phyloP scores from a whole-genome alignment of 2,329 filamentous ascomycete genomes.

The Aspergillus uvarum region DNA sequence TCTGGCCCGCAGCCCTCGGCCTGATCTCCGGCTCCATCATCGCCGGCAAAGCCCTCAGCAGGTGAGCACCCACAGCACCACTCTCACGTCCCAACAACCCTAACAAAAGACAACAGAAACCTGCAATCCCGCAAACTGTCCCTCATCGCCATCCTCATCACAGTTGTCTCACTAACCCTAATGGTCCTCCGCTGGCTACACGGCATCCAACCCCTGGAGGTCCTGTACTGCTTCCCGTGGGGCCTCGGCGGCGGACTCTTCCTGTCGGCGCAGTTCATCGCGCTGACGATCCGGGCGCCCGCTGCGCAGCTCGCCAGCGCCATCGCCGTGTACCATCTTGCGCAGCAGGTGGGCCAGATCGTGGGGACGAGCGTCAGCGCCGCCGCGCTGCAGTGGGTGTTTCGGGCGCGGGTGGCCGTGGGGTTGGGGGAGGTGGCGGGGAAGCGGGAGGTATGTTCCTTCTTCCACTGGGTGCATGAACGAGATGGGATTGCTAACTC shows the following conservation, averaged over 20 bases:
- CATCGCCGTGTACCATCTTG: not conserved
- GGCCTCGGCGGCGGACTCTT: not conserved
- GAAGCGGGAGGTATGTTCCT: too few species aligned
- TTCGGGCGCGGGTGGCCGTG: not conserved
- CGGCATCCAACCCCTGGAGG: not conserved
- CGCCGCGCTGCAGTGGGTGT: not conserved
- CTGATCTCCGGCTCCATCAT: not conserved
- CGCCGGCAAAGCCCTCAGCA: not conserved
- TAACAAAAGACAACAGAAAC: not conserved
- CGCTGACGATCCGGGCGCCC: not conserved
- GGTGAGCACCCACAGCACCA: not conserved
- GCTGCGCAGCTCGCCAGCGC: not conserved
- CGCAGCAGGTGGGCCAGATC: not conserved
- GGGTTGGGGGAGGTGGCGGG: not conserved
- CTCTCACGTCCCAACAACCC: not conserved
- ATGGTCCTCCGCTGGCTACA: not conserved
- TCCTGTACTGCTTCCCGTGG: not conserved
- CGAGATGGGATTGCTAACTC: too few species aligned
- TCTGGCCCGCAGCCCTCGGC: not conserved
- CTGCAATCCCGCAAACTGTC: not conserved
- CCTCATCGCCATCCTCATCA: not conserved
- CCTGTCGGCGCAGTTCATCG: not conserved
- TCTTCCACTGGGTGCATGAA: too few species aligned
- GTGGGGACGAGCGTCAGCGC: not conserved
- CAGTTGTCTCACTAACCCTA: not conserved